Evolutionary conservation across 2,329 filamentous ascomycete genomes (phyloP).

Genomic region (Drechslerella dactyloides): DNA sequence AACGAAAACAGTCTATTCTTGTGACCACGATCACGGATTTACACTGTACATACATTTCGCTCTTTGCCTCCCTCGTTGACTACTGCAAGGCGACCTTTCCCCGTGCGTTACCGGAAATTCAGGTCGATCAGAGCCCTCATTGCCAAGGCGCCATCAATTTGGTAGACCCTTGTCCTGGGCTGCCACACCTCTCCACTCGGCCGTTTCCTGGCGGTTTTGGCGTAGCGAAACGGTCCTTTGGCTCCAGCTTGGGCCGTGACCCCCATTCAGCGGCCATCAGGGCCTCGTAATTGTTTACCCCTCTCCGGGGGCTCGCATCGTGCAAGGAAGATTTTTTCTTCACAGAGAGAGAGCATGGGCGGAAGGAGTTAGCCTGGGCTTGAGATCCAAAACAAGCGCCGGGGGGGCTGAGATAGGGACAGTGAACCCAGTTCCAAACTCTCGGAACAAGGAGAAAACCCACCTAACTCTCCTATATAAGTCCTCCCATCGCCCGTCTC

Average conservation of each 20-base stretch:
- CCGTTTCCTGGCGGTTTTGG: slow-evolving; percentile 48
- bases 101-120: slow-evolving; percentile 50
- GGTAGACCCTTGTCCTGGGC: slow-evolving; percentile 48
- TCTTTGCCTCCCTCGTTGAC: background rate
- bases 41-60: background rate
- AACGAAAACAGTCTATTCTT: slow-evolving; percentile 5
- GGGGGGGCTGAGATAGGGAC: slow-evolving; percentile 42
- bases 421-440: slow-evolving; percentile 45
- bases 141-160: slow-evolving; percentile 51
- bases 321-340: slow-evolving; percentile 42
- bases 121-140: slow-evolving; percentile 14
- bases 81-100: slow-evolving; percentile 32
- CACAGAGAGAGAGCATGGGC: slow-evolving; percentile 25
- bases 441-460: slow-evolving; percentile 44
- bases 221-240: slow-evolving; percentile 42
- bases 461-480: slow-evolving; percentile 30
- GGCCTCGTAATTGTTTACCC: slow-evolving; percentile 24
- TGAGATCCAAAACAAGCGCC: slow-evolving; percentile 20
- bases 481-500: slow-evolving; percentile 37
- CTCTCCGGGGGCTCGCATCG: slow-evolving; percentile 28
- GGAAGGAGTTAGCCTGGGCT: slow-evolving; percentile 35
- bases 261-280: slow-evolving; percentile 34
- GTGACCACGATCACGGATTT: slow-evolving; percentile 16
- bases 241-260: slow-evolving; percentile 29
- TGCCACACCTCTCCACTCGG: slow-evolving; percentile 45